Conservation (phyloP, 257 asterid species). For the Thymus mandschuricus region DNA sequence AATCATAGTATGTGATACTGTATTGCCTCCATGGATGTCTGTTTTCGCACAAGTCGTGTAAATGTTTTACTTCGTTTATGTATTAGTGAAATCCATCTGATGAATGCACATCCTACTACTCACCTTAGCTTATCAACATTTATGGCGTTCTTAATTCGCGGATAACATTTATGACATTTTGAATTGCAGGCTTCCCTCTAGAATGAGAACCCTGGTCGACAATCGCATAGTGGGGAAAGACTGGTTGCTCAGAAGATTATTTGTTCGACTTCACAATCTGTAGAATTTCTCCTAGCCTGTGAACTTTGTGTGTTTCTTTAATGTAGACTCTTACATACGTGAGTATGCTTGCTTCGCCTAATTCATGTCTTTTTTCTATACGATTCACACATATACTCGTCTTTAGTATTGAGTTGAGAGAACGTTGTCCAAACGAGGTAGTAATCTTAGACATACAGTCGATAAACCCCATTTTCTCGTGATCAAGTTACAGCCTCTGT, state of each 20-base stretch:
- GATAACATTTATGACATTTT: background rate
- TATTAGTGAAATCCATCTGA: background rate
- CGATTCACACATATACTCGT: background rate
- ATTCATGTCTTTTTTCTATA: background rate
- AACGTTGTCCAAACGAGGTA: too few species aligned
- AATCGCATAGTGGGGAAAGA: background rate
- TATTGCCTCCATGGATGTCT: background rate
- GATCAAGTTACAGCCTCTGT: too few species aligned
- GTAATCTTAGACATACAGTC: too few species aligned
- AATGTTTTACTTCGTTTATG: background rate
- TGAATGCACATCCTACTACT: background rate
- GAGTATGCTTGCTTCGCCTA: background rate
- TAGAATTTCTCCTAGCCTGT: background rate
- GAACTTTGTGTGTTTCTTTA: background rate
- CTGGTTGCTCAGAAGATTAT: background rate
- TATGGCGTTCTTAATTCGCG: background rate
- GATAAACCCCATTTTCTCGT: too few species aligned
- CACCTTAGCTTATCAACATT: background rate
- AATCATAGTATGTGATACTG: too few species aligned
- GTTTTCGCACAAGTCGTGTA: background rate
- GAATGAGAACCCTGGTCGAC: conserved; percentile 1
- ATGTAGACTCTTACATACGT: background rate
- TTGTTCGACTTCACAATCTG: background rate
- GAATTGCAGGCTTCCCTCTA: background rate
- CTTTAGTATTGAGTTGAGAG: too few species aligned